Percentiles rank a stretch among this genome's conserved stretches.
Conservation (phyloP, 2,329 filamentous ascomycete species). For the Colletotrichum chlorophyti region DNA sequence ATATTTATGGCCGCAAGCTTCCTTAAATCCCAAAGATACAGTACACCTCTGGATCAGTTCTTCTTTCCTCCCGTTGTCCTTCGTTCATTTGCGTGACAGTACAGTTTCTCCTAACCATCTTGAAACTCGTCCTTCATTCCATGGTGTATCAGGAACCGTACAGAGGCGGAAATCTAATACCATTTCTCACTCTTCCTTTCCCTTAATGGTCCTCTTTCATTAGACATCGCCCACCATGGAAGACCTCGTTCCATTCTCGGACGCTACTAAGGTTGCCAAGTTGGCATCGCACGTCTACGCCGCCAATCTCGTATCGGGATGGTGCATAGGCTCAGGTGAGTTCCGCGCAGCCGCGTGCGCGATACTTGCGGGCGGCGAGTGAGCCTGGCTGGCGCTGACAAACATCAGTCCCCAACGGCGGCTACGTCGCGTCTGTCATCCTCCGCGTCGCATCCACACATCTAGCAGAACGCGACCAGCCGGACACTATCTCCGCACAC, state of each 20-base stretch:
- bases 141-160: no score
- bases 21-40: no score
- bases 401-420: constrained; percentile 50
- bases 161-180: no score
- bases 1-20: no score
- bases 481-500: constrained; percentile 46
- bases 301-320: constrained; percentile 32
- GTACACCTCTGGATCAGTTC: no score
- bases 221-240: background rate
- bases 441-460: constrained; percentile 43
- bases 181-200: no score
- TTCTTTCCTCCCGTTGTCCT: no score
- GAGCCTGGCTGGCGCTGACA: no score
- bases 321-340: constrained; percentile 34
- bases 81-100: no score
- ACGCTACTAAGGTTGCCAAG: constrained; percentile 31
- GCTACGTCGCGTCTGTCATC: constrained; percentile 51
- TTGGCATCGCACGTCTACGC: constrained; percentile 33
- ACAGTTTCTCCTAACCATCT: no score
- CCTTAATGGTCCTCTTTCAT: background rate
- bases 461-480: constrained; percentile 40
- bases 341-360: background rate
- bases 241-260: constrained; percentile 29
- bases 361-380: background rate
- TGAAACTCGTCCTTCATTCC: no score